These are phyloP conservation scores for Plectosphaerella plurivora DNA, from an alignment of 2,329 filamentous ascomycete genomes.

Conservation along the genomic window DNA sequence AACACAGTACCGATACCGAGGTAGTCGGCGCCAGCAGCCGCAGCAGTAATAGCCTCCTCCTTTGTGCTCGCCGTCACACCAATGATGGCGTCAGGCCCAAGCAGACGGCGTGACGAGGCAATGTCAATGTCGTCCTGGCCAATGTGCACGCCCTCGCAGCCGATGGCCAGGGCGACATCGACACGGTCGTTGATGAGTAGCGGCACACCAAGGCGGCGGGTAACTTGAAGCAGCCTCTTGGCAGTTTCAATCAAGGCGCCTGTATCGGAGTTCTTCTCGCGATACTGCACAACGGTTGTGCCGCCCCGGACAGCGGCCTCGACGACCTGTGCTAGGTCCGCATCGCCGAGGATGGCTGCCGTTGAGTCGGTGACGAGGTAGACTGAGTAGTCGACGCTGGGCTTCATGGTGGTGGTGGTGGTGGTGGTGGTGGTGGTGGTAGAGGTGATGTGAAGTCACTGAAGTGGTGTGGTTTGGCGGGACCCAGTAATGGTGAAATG, in stretches of 20 bases:
- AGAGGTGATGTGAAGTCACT: not conserved
- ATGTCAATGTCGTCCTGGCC: conserved; percentile 89
- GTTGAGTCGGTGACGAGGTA: conserved; percentile 95
- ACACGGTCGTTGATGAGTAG: conserved; percentile 91
- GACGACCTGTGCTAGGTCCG: conserved; percentile 69
- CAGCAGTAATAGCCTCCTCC: conserved; percentile 69
- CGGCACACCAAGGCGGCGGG: conserved; percentile 64
- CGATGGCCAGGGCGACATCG: conserved; percentile 80
- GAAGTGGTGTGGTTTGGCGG: not conserved
- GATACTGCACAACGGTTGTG: conserved; percentile 82
- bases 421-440: not conserved
- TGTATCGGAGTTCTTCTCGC: conserved; percentile 81
- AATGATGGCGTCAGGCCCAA: conserved; percentile 76
- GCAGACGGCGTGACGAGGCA: conserved; percentile 61
- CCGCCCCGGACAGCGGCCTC: conserved; percentile 72
- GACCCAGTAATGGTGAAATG: too few species aligned
- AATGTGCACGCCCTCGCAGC: conserved; percentile 88
- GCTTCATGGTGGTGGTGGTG: conserved; percentile 20
- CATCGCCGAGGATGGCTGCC: conserved; percentile 70
- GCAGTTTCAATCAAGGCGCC: conserved; percentile 66
- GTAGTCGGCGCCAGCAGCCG: conserved; percentile 77
- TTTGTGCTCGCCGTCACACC: conserved; percentile 78
- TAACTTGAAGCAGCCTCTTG: conserved; percentile 66
- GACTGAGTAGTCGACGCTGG: conserved; percentile 67
- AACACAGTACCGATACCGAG: conserved; percentile 88